These are phyloP conservation scores for Aspergillus sparsus DNA, from an alignment of 495 filamentous ascomycete genomes.

Conservation along the genomic window DNA sequence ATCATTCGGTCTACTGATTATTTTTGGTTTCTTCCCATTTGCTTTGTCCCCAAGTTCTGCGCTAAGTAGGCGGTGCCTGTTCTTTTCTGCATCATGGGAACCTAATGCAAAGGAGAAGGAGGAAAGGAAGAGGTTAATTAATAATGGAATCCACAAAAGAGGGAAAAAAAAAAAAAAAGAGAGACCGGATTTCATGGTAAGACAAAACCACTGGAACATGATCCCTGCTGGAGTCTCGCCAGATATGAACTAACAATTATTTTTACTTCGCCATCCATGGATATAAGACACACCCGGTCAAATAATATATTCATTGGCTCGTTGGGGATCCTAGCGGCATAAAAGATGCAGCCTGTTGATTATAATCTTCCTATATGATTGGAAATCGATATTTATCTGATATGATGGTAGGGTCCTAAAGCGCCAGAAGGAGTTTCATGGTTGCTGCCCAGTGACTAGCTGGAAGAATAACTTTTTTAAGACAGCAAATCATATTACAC, in stretches of 20 bases:
- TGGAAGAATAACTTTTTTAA: not conserved
- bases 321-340: not conserved
- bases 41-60: not conserved
- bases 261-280: not conserved
- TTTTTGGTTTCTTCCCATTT: not conserved
- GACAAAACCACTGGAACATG: not conserved
- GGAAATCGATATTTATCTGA: not conserved
- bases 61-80: not conserved
- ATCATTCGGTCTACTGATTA: conserved; percentile 13
- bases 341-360: not conserved
- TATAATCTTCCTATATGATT: not conserved
- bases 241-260: not conserved
- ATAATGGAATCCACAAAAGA: not conserved
- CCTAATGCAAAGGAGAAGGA: not conserved
- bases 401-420: not conserved
- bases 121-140: no score
- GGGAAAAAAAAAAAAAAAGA: not conserved
- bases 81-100: not conserved
- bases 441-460: not conserved
- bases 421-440: no score
- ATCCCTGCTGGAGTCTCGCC: not conserved
- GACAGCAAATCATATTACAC: not conserved
- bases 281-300: not conserved
- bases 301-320: not conserved
- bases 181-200: not conserved